Percentiles rank a stretch among this genome's conserved stretches.
These are phyloP conservation scores for Blastobotrys arbuscula DNA, from an alignment of 1,139 yeast genomes.

Conservation along the genomic window DNA sequence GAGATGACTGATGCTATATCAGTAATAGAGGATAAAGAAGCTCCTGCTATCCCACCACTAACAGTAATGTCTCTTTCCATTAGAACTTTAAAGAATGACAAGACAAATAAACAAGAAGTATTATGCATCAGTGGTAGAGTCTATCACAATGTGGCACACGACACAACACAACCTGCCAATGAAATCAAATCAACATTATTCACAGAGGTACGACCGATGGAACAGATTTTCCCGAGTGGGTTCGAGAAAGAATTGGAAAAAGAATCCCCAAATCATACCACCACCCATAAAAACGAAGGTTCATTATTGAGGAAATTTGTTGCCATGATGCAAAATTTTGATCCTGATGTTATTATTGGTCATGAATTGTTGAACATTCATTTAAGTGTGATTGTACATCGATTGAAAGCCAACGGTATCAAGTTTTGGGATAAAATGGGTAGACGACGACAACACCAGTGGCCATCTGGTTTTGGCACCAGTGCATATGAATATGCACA, in stretches of 20 bases:
- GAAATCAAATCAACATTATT: slow-evolving; percentile 29
- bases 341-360: slow-evolving; percentile 89
- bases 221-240: slow-evolving; percentile 66
- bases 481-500: slow-evolving; percentile 40
- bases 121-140: slow-evolving; percentile 77
- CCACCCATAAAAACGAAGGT: slow-evolving; percentile 54
- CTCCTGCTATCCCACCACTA: slow-evolving; percentile 51
- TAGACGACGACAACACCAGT: slow-evolving; percentile 57
- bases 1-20: slow-evolving; percentile 42
- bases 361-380: slow-evolving; percentile 78
- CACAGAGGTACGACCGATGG: slow-evolving; percentile 71
- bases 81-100: slow-evolving; percentile 70
- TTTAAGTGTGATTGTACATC: slow-evolving; percentile 72
- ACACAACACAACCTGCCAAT: slow-evolving; percentile 37
- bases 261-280: slow-evolving; percentile 19
- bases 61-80: slow-evolving; percentile 71
- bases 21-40: slow-evolving; percentile 44
- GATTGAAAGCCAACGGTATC: slow-evolving; percentile 66
- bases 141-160: slow-evolving; percentile 53
- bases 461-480: slow-evolving; percentile 63
- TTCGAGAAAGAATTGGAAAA: slow-evolving; percentile 42
- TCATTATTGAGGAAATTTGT: slow-evolving; percentile 61
- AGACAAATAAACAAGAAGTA: slow-evolving; percentile 75
- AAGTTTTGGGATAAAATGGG: slow-evolving; percentile 82
- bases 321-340: slow-evolving; percentile 62